Conservation (phyloP, 75 land plant genomes). For the Selaginella tamariscina region DNA sequence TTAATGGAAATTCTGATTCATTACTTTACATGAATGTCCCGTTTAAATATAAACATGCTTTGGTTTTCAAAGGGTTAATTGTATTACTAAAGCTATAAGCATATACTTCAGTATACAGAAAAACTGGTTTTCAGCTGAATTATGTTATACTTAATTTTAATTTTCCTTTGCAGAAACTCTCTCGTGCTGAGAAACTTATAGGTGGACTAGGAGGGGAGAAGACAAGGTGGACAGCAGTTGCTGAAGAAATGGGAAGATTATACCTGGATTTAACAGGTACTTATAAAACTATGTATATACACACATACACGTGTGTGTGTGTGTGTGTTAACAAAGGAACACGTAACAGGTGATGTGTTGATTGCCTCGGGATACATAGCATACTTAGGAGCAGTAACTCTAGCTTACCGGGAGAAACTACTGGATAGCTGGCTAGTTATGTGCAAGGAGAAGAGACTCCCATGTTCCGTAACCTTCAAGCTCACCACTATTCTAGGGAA, state of each 20-base stretch:
- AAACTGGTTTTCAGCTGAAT: too few relatives aligned
- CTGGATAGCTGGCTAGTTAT: slow-evolving; percentile 19
- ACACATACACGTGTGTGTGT: too few relatives aligned
- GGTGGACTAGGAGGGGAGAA: slow-evolving; percentile 36
- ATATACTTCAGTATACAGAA: too few relatives aligned
- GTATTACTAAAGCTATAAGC: too few relatives aligned
- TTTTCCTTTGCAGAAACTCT: slow-evolving; percentile 24
- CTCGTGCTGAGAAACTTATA: slow-evolving; percentile 27
- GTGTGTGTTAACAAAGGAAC: too few relatives aligned
- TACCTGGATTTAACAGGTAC: slow-evolving; percentile 16
- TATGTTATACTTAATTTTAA: too few relatives aligned
- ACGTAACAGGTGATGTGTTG: slow-evolving; percentile 31
- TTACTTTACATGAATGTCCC: too few relatives aligned
- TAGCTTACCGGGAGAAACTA: slow-evolving; percentile 21
- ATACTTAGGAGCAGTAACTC: slow-evolving; percentile 29
- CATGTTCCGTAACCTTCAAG: slow-evolving; percentile 23
- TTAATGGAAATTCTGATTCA: too few relatives aligned
- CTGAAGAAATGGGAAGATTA: slow-evolving; percentile 17
- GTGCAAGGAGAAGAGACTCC: slow-evolving; percentile 22
- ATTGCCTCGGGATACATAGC: slow-evolving; percentile 33
- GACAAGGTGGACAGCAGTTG: slow-evolving; percentile 27
- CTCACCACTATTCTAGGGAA: slow-evolving; percentile 27
- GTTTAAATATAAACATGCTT: background rate
- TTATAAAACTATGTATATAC: too few relatives aligned
- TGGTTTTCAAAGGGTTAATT: background rate